Conservation (phyloP, 116 monocot species). For the Dioscorea cayenensis region DNA sequence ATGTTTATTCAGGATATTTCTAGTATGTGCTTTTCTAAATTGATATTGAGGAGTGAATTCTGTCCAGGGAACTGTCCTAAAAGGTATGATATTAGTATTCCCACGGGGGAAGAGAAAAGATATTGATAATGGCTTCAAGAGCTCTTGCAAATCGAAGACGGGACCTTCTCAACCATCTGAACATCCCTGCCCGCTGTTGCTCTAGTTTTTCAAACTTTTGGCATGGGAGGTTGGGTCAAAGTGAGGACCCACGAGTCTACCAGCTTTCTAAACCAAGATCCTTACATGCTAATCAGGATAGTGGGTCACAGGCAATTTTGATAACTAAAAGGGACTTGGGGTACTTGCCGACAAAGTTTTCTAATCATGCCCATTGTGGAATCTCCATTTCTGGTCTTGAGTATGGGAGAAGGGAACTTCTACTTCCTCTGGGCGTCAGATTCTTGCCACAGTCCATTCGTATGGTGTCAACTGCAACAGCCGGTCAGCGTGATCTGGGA, state of each 20-base stretch:
- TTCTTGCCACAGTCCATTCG: constrained; percentile 36
- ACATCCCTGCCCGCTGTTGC: constrained; percentile 14
- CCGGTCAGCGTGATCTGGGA: constrained; percentile 31
- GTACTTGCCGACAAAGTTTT: constrained; percentile 11
- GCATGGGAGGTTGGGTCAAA: constrained; percentile 15
- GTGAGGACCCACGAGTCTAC: constrained; percentile 12
- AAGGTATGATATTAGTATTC: background rate
- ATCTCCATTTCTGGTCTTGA: constrained; percentile 13
- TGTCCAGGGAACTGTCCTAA: background rate
- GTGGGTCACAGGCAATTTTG: background rate
- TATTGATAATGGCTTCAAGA: constrained; percentile 49
- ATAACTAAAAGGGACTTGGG: constrained; percentile 17
- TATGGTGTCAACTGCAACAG: constrained; percentile 42
- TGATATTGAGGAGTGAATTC: background rate
- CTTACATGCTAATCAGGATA: constrained; percentile 5
- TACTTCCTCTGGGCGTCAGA: constrained; percentile 46
- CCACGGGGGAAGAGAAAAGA: constrained; percentile 8
- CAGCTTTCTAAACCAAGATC: constrained; percentile 2
- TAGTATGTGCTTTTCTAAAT: background rate
- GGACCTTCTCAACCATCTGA: constrained; percentile 36
- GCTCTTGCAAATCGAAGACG: constrained; percentile 43
- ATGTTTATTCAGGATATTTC: no score
- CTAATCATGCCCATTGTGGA: constrained; percentile 5
- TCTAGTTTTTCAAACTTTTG: constrained; percentile 32
- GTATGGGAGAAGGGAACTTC: constrained; percentile 18